Conservation (phyloP, 1,284 basidiomycete genomes). For the Singerocomus inundabilis region DNA sequence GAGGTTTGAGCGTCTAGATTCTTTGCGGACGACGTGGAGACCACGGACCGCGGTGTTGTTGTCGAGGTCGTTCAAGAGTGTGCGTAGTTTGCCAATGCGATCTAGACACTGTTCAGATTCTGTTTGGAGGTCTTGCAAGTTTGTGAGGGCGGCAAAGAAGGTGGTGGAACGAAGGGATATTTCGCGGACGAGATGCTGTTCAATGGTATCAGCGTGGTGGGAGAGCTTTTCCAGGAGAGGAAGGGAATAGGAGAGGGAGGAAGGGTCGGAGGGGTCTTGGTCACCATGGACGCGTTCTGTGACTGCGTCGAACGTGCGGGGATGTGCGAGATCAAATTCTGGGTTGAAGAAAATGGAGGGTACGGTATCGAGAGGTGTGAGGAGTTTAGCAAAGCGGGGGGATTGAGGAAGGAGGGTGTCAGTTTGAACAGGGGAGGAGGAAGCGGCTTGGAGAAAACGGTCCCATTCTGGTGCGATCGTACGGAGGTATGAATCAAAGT, state of each 20-base stretch:
- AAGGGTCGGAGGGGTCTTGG: slow-evolving; percentile 48
- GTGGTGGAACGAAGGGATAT: slow-evolving; percentile 88
- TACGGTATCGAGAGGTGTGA: slow-evolving; percentile 75
- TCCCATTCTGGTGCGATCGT: slow-evolving; percentile 79
- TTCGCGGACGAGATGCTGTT: slow-evolving; percentile 92
- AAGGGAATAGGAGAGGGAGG: slow-evolving; percentile 61
- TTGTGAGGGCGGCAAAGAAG: slow-evolving; percentile 95
- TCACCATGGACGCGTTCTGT: slow-evolving; percentile 53
- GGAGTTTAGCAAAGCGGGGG: slow-evolving; percentile 38
- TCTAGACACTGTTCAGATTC: slow-evolving; percentile 83
- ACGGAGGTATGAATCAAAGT: slow-evolving; percentile 81
- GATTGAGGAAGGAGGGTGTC: slow-evolving; percentile 36
- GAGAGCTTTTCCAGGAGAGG: slow-evolving; percentile 90
- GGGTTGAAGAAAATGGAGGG: slow-evolving; percentile 80
- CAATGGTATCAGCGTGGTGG: slow-evolving; percentile 91
- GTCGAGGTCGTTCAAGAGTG: slow-evolving; percentile 75
- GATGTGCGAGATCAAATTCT: slow-evolving; percentile 84
- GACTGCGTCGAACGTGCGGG: slow-evolving; percentile 79
- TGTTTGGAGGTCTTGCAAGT: slow-evolving; percentile 88
- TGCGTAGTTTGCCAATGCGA: slow-evolving; percentile 73
- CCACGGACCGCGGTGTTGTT: slow-evolving; percentile 76
- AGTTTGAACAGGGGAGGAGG: slow-evolving; percentile 46
- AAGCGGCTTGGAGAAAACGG: slow-evolving; percentile 54
- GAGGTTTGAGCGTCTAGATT: slow-evolving; percentile 63
- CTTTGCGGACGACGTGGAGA: slow-evolving; percentile 67